Evolutionary conservation across 805 yeast species (phyloP).

Genomic region (Candida odintsovae): DNA sequence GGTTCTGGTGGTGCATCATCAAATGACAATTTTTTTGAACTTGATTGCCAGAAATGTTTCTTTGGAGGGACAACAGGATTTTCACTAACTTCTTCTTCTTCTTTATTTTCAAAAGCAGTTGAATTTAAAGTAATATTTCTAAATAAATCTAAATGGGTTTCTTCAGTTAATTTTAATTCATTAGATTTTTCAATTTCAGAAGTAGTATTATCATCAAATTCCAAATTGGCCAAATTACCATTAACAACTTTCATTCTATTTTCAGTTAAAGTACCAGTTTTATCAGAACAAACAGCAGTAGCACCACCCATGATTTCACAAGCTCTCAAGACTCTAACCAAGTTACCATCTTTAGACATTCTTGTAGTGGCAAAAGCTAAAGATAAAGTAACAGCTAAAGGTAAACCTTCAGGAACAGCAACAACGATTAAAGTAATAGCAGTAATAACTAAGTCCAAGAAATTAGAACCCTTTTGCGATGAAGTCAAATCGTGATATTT

Average conservation of each 20-base stretch:
- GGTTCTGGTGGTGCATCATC: slow-evolving; percentile 36
- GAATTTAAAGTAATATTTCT: slow-evolving; percentile 74
- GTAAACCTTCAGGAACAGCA: slow-evolving; percentile 99
- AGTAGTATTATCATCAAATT: slow-evolving; percentile 43
- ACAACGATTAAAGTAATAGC: slow-evolving; percentile 92
- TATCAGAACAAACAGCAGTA: slow-evolving; percentile 94
- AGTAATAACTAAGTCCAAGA: slow-evolving; percentile 80
- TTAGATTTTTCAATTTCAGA: slow-evolving; percentile 11
- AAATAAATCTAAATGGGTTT: slow-evolving; percentile 24
- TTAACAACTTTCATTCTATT: slow-evolving; percentile 87
- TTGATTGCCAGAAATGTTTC: slow-evolving; percentile 15
- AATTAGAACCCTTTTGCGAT: slow-evolving; percentile 77
- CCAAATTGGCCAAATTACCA: slow-evolving; percentile 58
- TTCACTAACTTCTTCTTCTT: slow-evolving; percentile 12
- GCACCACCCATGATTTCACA: slow-evolving; percentile 99
- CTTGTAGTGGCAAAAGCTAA: slow-evolving; percentile 97
- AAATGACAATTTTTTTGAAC: slow-evolving; percentile 6
- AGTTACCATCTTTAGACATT: slow-evolving; percentile 93
- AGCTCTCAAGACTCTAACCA: slow-evolving; percentile 88
- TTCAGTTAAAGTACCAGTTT: slow-evolving; percentile 95
- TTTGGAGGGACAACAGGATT: slow-evolving; percentile 24
- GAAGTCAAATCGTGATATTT: slow-evolving; percentile 39
- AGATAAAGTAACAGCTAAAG: slow-evolving; percentile 94
- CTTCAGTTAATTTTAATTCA: slow-evolving; percentile 9
- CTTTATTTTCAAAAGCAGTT: slow-evolving; percentile 80